Evolutionary conservation across 2,329 filamentous ascomycete genomes (phyloP), one percentile per base, ranked within the genome.

Genomic region (Aspergillus brunneoviolaceus): DNA sequence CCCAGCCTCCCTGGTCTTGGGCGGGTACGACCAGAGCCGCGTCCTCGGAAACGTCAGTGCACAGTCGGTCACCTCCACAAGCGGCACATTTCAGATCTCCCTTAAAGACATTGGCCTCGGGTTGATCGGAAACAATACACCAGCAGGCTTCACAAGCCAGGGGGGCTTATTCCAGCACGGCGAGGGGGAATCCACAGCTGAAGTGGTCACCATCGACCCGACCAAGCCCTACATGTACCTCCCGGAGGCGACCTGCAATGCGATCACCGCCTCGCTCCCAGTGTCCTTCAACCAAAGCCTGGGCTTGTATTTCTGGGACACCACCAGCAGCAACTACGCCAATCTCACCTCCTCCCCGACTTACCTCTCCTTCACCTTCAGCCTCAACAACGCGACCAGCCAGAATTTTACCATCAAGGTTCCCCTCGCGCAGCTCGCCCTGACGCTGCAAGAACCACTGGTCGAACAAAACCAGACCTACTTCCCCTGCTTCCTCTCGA

Each of bases 241-340:
- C 3, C 77, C 79, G 0, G 68, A 71, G 31, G 71, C 72, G 5
- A 78, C 77, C 0, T 81, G 79, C 64, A 75, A 79, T 48, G 73
- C 70, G 12, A 75, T 80, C 39, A 71, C 78, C 1, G 33, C 62
- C 0, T 48, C 74, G 10, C 69, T 81, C 3, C 79, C 77, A 0
- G 72, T 80, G 4, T 72, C 63, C 0, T 79, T 72, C 60, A 63
- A 79, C 45, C 51, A 68, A 2, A 60, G 61, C 6, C 67, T 79
- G 2, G 77, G 75, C 0, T 63, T 81, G 5, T 81, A 80, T 56
- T 62, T 77, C 19, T 81, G 79, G 79, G 68, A 80, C 39, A 74
- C 70, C 0, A 58, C 62, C 3, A 68, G 74, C 31, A 51, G 65
- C 3, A 25, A 55, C 16, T 72, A 67, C 55, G 14, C 23, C 1